Percentiles rank a stretch among this genome's conserved stretches.
phyloP scores from a whole-genome alignment of 305 asterid genomes.

The Plantago rigida region DNA sequence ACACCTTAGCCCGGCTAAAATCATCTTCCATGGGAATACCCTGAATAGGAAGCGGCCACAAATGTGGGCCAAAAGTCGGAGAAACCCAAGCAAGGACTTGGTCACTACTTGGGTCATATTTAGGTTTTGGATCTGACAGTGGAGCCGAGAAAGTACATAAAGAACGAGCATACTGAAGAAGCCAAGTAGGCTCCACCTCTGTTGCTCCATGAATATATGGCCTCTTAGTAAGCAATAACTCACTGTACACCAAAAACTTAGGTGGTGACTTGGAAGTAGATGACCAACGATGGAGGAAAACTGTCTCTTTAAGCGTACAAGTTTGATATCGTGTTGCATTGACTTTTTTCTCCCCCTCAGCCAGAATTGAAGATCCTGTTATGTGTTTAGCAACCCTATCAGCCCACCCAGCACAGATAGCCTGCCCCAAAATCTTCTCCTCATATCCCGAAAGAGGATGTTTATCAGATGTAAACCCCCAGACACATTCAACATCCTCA shows the following conservation, averaged over 20 bases:
- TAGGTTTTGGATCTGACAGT: constrained; percentile 64
- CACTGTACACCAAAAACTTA: constrained; percentile 66
- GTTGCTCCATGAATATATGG: constrained; percentile 87
- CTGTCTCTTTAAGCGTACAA: constrained; percentile 55
- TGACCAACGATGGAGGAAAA: constrained; percentile 70
- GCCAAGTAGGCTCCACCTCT: constrained; percentile 60
- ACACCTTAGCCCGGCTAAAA: constrained; percentile 39
- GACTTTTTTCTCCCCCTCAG: constrained; percentile 47
- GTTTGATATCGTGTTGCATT: constrained; percentile 62
- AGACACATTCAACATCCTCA: constrained; percentile 55
- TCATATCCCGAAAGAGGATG: constrained; percentile 53
- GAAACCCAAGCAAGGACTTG: constrained; percentile 53
- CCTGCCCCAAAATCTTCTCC: constrained; percentile 72
- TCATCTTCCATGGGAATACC: constrained; percentile 48
- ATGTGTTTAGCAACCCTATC: constrained; percentile 72
- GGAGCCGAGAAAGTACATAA: constrained; percentile 74
- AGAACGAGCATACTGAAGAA: constrained; percentile 46
- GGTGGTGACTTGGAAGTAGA: constrained; percentile 61
- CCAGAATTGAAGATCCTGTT: constrained; percentile 34
- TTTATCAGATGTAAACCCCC: constrained; percentile 51
- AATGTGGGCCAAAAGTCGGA: constrained; percentile 73
- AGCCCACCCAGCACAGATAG: constrained; percentile 87
- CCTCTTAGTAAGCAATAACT: constrained; percentile 53
- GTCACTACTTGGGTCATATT: constrained; percentile 47
- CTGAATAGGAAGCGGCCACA: constrained; percentile 67